Percentiles rank a stretch among this genome's conserved stretches.
Evolutionary conservation across 148 eudicot species (phyloP).

Genomic region (Dysphania ambrosioides): DNA sequence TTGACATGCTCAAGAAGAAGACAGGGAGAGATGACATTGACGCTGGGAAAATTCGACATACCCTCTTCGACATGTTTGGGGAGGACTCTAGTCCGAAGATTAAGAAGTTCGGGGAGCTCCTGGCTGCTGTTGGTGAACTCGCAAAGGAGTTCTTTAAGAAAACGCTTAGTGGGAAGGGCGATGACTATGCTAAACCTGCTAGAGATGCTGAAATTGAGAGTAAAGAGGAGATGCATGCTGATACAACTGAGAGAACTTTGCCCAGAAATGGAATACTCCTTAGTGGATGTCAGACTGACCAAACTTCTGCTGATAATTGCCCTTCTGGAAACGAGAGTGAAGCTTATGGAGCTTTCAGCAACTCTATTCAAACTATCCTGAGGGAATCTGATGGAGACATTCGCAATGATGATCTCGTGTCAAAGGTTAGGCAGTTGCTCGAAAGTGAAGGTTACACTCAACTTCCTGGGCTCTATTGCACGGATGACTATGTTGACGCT

Average conservation of each 20-base stretch:
- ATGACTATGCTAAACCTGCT: conserved; percentile 65
- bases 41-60: conserved; percentile 77
- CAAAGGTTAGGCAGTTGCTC: conserved; percentile 61
- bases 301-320: conserved; percentile 89
- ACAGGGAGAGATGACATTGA: conserved; percentile 85
- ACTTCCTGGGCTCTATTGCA: conserved; percentile 84
- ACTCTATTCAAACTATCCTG: conserved; percentile 65
- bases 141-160: conserved; percentile 82
- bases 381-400: conserved; percentile 46
- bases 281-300: conserved; percentile 89
- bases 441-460: conserved; percentile 82
- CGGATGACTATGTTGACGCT: conserved; percentile 59
- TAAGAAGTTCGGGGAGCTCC: conserved; percentile 68
- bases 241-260: conserved; percentile 38
- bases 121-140: conserved; percentile 62
- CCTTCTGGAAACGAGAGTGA: conserved; percentile 55
- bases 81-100: conserved; percentile 95
- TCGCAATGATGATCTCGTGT: conserved; percentile 53
- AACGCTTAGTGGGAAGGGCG: conserved; percentile 62
- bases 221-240: conserved; percentile 70
- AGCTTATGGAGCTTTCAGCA: conserved; percentile 89
- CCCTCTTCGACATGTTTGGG: conserved; percentile 79
- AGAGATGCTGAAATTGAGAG: conserved; percentile 48
- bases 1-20: conserved; percentile 76
- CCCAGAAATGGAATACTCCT: conserved; percentile 73